phyloP scores from a whole-genome alignment of 495 filamentous ascomycete species.

The Penicillium crystallinum region DNA sequence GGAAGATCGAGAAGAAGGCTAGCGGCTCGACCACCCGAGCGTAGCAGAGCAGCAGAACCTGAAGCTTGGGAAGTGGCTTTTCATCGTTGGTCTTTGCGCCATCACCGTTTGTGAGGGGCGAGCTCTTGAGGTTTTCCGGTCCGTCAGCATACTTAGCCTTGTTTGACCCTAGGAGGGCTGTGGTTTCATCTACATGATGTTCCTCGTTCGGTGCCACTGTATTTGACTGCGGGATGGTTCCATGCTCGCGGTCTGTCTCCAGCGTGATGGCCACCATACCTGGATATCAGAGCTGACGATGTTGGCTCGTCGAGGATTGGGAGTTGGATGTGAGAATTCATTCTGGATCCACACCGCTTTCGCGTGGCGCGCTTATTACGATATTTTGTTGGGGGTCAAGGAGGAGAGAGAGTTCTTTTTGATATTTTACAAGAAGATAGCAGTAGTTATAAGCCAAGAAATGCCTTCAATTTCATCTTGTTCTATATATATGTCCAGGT shows the following conservation, averaged over 20 bases:
- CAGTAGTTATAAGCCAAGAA: too few relatives aligned
- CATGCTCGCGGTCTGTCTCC: neutral
- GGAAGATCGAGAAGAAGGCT: conserved; percentile 71
- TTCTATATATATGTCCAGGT: too few relatives aligned
- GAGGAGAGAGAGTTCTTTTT: too few relatives aligned
- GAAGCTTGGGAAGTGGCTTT: conserved; percentile 49
- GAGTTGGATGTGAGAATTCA: neutral
- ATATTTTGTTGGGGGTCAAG: neutral
- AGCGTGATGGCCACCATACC: conserved; percentile 6
- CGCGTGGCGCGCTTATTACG: neutral
- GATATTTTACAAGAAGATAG: neutral
- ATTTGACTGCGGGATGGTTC: neutral
- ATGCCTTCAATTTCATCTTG: too few relatives aligned
- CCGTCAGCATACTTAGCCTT: neutral
- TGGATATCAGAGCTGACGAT: neutral
- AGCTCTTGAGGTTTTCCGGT: neutral
- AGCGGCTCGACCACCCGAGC: conserved; percentile 66
- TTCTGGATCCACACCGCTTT: neutral
- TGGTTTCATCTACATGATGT: conserved; percentile 17
- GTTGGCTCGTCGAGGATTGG: neutral
- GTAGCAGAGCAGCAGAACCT: conserved; percentile 63
- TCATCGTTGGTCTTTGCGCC: conserved; percentile 7
- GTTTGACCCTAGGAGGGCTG: conserved; percentile 11
- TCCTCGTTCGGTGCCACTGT: neutral
- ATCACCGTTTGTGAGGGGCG: neutral